Evolutionary conservation across 441 rosid genomes (phyloP).

Genomic region (Populus hybrid): DNA sequence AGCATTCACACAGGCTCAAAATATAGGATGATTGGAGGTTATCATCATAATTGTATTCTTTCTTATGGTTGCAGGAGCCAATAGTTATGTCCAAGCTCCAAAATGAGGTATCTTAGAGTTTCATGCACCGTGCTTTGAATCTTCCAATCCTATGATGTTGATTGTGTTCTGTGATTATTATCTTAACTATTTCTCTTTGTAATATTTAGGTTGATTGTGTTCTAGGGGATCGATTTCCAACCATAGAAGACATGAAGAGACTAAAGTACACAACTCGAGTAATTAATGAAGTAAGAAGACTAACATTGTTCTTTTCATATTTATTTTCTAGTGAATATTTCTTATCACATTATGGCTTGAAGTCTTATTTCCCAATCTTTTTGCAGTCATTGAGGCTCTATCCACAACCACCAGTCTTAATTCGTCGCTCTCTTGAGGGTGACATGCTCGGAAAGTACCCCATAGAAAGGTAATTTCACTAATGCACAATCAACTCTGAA

Average conservation of each 20-base stretch:
- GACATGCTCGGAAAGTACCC: constrained; percentile 86
- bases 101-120: constrained; percentile 56
- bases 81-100: constrained; percentile 79
- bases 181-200: constrained; percentile 1
- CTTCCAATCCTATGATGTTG: background rate
- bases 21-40: too few species aligned
- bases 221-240: constrained; percentile 85
- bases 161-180: background rate
- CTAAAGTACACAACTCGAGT: constrained; percentile 92
- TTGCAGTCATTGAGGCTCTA: constrained; percentile 88
- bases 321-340: constrained; percentile 4
- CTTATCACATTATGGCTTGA: background rate
- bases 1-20: too few species aligned
- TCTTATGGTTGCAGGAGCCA: constrained; percentile 62
- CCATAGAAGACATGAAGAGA: constrained; percentile 81
- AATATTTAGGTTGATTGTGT: constrained; percentile 76
- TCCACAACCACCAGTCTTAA: constrained; percentile 98
- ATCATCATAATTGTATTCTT: constrained; percentile 7
- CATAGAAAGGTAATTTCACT: constrained; percentile 54
- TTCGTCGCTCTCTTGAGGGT: constrained; percentile 75
- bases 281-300: constrained; percentile 74
- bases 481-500: background rate
- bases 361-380: constrained; percentile 22
- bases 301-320: background rate
- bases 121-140: constrained; percentile 15